Base-by-base conservation (phyloP, 495 filamentous ascomycete species). In the Neurospora hispaniola region DNA sequence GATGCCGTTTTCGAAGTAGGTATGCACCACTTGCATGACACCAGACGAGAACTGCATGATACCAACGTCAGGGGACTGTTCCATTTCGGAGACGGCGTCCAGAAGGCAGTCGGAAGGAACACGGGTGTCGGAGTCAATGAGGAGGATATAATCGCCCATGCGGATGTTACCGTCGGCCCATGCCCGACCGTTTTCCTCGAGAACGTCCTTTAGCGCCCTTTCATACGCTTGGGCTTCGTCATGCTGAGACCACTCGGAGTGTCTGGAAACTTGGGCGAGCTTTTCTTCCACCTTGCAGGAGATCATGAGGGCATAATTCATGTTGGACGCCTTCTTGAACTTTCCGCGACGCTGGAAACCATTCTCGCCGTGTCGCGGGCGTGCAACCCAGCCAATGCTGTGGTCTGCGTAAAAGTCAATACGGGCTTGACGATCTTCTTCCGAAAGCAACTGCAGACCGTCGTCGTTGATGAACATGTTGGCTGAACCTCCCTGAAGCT, bases 381-480 rank as follows among this genome's bases (percentile, higher is more conserved):
- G 87, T 14, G 92, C 90, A 27, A 90, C 88, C 92, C 92, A 94
- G 54, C 92, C 92, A 76, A 94, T 94, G 81, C 87, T 91, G 80
- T 94, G 88, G 75, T 91, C 89, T 68, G 86, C 85, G 74, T 89
- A 89, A 74, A 89, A 89, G 73, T 93, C 90, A 72, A 92, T 91
- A 71, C 91, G 87, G 3, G 86, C 87, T 69, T 83, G 85, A 69
- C 89, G 85, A 48, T 92, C 89, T 72, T 92, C 89, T 73, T 91
- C 89, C 41, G 82, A 79, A 70, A 92, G 85, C 20, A 93, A 82
- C 78, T 93, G 92, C 48, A 94, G 82, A 72, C 92, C 91, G 75
- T 94, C 91, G 76, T 94, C 91, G 78, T 94, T 93, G 81, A 94
- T 86, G 76, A 94, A 92, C 81, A 94, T 88, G 77, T 93, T 93